Conservation (phyloP, 371 early-diverging fungal genomes). For the Coemansia sp. region DNA sequence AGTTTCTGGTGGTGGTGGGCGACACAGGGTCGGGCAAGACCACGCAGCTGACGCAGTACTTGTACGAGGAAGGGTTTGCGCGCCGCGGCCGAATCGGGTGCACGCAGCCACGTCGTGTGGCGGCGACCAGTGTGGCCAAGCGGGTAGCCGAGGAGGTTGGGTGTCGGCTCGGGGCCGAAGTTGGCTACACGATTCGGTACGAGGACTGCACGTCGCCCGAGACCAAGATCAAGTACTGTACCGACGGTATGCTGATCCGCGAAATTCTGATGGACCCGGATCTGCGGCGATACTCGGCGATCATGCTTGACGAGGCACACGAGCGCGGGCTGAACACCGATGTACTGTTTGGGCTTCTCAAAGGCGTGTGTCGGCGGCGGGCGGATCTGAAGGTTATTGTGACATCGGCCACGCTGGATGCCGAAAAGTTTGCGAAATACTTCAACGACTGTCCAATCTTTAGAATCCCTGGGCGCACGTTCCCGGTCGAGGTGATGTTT, state of each 20-base stretch:
- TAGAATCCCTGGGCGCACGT: conserved; percentile 95
- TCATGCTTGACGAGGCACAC: conserved; percentile 99
- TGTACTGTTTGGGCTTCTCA: conserved; percentile 95
- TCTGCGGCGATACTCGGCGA: conserved; percentile 85
- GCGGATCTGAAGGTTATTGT: conserved; percentile 93
- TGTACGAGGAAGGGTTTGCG: conserved; percentile 92
- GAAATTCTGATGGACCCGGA: conserved; percentile 91
- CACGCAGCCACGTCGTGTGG: conserved; percentile 99
- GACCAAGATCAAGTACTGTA: conserved; percentile 98
- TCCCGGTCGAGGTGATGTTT: conserved; percentile 93
- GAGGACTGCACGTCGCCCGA: conserved; percentile 95
- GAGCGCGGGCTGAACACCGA: conserved; percentile 98
- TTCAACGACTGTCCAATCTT: conserved; percentile 93
- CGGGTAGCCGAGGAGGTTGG: conserved; percentile 99
- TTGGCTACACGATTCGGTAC: conserved; percentile 99
- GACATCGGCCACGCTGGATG: conserved; percentile 96
- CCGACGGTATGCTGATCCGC: conserved; percentile 98
- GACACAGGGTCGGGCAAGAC: conserved; percentile 99
- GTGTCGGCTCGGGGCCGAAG: conserved; percentile 90
- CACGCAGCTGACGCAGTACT: conserved; percentile 99
- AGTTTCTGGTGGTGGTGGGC: conserved; percentile 91
- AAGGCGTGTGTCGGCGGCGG: conserved; percentile 78
- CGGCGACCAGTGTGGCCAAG: conserved; percentile 98
- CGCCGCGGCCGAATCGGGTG: conserved; percentile 90
- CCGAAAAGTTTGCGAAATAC: conserved; percentile 91